Conservation (phyloP, 306 rosid species). For the Casuarina glauca region DNA sequence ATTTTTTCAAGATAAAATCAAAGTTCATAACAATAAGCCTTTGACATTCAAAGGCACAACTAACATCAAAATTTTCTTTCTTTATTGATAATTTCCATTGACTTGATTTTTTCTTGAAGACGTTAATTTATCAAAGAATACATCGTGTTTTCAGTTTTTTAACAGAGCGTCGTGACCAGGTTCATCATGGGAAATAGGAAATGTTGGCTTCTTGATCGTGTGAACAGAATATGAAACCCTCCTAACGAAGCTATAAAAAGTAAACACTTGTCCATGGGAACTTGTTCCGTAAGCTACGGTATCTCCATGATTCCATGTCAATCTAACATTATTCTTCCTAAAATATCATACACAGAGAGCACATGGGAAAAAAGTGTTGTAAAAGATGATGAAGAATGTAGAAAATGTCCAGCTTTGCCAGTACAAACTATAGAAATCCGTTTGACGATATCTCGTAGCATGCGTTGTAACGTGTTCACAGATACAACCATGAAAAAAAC, state of each 20-base stretch:
- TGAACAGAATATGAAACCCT: no score
- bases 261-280: neutral
- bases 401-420: conserved; percentile 35
- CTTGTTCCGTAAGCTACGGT: neutral
- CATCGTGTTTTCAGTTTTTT: no score
- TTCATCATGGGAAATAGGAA: no score
- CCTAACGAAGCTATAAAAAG: neutral
- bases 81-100: no score
- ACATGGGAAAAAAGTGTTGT: conserved; percentile 29
- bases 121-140: no score
- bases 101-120: no score
- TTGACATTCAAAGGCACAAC: no score
- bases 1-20: no score
- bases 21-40: no score
- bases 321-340: conserved; percentile 43
- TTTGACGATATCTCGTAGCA: conserved; percentile 50
- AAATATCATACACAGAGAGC: conserved; percentile 51
- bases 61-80: no score
- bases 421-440: conserved; percentile 33
- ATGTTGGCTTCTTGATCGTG: no score
- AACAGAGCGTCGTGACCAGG: no score
- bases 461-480: conserved; percentile 52
- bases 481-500: conserved; percentile 80
- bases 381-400: conserved; percentile 36
- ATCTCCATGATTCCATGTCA: conserved; percentile 16